Evolutionary conservation across 768 basidiomycete genomes (phyloP).

Genomic region (Auricularia sp.): DNA sequence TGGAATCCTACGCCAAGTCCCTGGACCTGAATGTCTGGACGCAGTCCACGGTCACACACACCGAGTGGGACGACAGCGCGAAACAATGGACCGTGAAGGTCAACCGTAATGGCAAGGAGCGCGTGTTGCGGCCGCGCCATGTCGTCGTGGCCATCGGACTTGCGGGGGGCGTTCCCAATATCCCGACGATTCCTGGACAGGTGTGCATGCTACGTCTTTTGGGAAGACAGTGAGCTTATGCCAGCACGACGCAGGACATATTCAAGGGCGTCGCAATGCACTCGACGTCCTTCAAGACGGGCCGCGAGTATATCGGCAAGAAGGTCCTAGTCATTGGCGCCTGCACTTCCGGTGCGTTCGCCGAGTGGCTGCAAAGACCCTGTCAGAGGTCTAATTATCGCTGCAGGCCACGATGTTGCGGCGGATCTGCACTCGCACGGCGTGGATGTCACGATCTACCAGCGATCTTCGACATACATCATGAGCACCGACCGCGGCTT

Average conservation of each 20-base stretch:
- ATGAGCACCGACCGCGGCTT: slow-evolving; percentile 35
- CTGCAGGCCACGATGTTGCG: slow-evolving; percentile 38
- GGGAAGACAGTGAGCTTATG: not conserved
- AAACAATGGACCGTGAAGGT: slow-evolving; percentile 19
- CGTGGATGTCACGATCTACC: slow-evolving; percentile 34
- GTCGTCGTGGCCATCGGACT: slow-evolving; percentile 49
- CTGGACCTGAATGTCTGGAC: slow-evolving; percentile 60
- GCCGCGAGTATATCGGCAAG: slow-evolving; percentile 50
- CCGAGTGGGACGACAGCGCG: slow-evolving; percentile 10
- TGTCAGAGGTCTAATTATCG: not conserved
- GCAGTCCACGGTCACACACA: slow-evolving; percentile 10
- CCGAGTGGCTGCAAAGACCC: no score
- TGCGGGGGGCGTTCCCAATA: slow-evolving; percentile 33
- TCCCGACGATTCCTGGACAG: slow-evolving; percentile 32
- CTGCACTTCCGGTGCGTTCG: slow-evolving; percentile 40
- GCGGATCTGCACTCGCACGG: slow-evolving; percentile 35
- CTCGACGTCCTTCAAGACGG: slow-evolving; percentile 44
- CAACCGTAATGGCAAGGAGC: slow-evolving; percentile 14
- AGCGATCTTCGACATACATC: slow-evolving; percentile 49
- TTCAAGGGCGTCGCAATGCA: slow-evolving; percentile 59
- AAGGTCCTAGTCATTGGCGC: slow-evolving; percentile 63
- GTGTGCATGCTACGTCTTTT: slow-evolving; percentile 7
- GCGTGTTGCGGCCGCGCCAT: slow-evolving; percentile 29
- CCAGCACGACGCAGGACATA: slow-evolving; percentile 27
- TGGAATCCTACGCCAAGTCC: slow-evolving; percentile 50